A percentile compares a stretch with the other conserved stretches of the same genome.
Conservation (phyloP, 2,329 filamentous ascomycete species). For the Mollisiaceae sp. region DNA sequence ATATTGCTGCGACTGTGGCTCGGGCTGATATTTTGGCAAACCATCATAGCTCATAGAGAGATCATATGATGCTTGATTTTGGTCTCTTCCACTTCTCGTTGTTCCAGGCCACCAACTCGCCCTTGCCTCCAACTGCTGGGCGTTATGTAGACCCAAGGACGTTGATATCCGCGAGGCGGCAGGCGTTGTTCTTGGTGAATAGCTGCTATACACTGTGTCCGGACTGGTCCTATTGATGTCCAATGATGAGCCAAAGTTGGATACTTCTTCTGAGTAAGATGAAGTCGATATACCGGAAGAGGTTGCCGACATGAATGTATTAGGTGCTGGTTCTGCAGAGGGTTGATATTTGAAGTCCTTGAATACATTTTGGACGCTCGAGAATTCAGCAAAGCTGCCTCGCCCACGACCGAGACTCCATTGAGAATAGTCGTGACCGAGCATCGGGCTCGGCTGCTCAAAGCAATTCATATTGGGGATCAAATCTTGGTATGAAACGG, state of each 20-base stretch:
- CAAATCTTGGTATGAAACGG: constrained; percentile 24
- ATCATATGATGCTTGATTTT: constrained; percentile 17
- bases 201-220: constrained; percentile 25
- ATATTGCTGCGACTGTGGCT: constrained; percentile 17
- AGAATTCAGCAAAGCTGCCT: constrained; percentile 35
- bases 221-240: constrained; percentile 25
- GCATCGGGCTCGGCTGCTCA: constrained; percentile 29
- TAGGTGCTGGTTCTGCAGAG: constrained; percentile 10
- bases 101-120: constrained; percentile 26
- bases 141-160: background rate
- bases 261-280: constrained; percentile 19
- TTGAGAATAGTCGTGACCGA: constrained; percentile 33
- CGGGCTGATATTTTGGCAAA: constrained; percentile 23
- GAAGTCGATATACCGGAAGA: constrained; percentile 17
- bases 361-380: constrained; percentile 23
- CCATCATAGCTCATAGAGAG: constrained; percentile 25
- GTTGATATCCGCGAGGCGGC: constrained; percentile 13
- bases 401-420: constrained; percentile 26
- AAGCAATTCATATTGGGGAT: constrained; percentile 25
- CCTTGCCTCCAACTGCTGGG: constrained; percentile 8
- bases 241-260: constrained; percentile 17
- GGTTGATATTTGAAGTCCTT: constrained; percentile 26
- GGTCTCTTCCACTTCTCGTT: constrained; percentile 10
- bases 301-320: constrained; percentile 13
- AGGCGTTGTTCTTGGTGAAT: constrained; percentile 24